A percentile compares a stretch with the other conserved stretches of the same genome.
Conservation (phyloP, 306 rosid genomes). For the Vachellia pachyceras region DNA sequence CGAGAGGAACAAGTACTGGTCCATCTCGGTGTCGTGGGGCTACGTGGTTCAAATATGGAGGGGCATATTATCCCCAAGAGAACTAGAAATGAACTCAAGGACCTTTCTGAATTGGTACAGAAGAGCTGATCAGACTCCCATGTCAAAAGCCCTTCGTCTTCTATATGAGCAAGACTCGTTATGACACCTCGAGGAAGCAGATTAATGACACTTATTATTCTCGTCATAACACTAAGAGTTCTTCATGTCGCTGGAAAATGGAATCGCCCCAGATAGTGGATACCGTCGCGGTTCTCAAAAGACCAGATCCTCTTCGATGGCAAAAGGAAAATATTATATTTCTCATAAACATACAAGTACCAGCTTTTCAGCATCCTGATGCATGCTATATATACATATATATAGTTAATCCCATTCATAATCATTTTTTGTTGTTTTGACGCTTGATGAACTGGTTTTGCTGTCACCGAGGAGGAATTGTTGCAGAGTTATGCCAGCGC, state of each 20-base stretch:
- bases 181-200: conserved; percentile 48
- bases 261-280: conserved; percentile 61
- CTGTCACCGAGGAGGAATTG: conserved; percentile 96
- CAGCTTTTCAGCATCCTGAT: not conserved
- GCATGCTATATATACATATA: not conserved
- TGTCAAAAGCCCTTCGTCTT: conserved; percentile 79
- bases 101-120: conserved; percentile 85
- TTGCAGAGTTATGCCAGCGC: conserved; percentile 73
- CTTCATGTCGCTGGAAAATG: conserved; percentile 69
- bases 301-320: conserved; percentile 84
- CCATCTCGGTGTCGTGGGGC: conserved; percentile 89
- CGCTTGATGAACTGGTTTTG: conserved; percentile 4
- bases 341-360: not conserved
- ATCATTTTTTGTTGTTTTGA: too few relatives aligned
- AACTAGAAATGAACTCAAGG: conserved; percentile 74
- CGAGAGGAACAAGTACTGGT: conserved; percentile 65
- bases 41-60: conserved; percentile 74
- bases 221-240: conserved; percentile 42
- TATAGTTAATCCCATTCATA: not conserved
- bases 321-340: conserved; percentile 55
- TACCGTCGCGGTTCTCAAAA: conserved; percentile 63
- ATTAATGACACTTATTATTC: conserved; percentile 52
- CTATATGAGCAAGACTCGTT: conserved; percentile 53
- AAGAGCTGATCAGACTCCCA: conserved; percentile 77
- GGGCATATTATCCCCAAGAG: conserved; percentile 81